Base-by-base conservation (phyloP, 2,329 filamentous ascomycete genomes). In the Penicillium sp. region DNA sequence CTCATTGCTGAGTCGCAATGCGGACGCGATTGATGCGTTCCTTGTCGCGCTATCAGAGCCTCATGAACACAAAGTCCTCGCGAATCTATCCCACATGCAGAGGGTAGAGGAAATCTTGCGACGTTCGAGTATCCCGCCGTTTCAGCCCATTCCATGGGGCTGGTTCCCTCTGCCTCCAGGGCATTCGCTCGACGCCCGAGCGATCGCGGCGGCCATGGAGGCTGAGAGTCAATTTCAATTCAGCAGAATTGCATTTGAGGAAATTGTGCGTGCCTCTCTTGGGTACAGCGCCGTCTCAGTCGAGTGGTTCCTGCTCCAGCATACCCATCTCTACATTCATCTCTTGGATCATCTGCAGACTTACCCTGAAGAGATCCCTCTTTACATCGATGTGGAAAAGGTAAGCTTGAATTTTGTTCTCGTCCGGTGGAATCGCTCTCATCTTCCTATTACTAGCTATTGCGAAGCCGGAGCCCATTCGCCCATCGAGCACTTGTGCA, bases 201-300 rank as follows among this genome's bases (percentile, higher is more conserved):
- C 52, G 4, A 66, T 74, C 49, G 72, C 72, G 1, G 52, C 53
- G 6, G 65, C 63, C 2, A 73, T 75, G 33, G 69, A 74, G 42
- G 57, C 60, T 1, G 72, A 75, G 54, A 75, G 73, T 46, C 68
- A 70, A 53, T 58, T 70, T n/a, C 73, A 74, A 12, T 74, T 75
- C 26, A 66, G 59, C 26, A 62, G 62, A 2, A 66, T 75, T 43
- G 64, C 68, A 3, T 74, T 75, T 38, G 71, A 74, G 51, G 71
- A 73, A 33, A 62, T 72, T 49, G 70, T 74, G 24, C 70, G 71
- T 12, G 72, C 70, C 49, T 66, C 72, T 9, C 53, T 75, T 31
- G 69, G 70, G 2, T 74, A 74, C 42, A 51, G 56, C 39, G 61
- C 67, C 2, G 41, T 56, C 10, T 65, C 67, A 4, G 67, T 74